These are phyloP conservation scores for Axilococcus clingmanii DNA, from an alignment of 139 green algal genomes.

Conservation along the genomic window DNA sequence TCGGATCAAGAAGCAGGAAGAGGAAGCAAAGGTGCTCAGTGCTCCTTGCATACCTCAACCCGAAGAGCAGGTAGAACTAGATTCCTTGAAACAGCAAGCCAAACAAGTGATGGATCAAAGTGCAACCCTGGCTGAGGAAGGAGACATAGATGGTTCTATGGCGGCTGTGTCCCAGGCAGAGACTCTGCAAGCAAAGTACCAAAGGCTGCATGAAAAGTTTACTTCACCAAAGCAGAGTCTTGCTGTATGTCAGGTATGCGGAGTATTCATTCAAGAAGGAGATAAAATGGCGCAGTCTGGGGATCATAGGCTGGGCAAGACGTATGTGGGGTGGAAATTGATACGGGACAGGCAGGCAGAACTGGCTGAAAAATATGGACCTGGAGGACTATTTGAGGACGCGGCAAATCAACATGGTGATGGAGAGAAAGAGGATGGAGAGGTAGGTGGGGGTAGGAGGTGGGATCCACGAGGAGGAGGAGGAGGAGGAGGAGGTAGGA, in stretches of 20 bases:
- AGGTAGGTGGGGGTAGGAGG: no score
- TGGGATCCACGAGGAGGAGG: no score
- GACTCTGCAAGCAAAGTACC: conserved; percentile 46
- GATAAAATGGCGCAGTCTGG: conserved; percentile 68
- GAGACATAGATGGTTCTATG: conserved; percentile 68
- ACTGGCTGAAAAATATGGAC: conserved; percentile 41
- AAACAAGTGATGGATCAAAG: conserved; percentile 45
- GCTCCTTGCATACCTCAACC: conserved; percentile 10
- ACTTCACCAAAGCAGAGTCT: conserved; percentile 54
- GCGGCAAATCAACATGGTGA: no score
- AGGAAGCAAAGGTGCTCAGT: no score
- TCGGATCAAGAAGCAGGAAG: no score
- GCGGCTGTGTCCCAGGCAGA: conserved; percentile 50
- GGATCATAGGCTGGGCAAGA: conserved; percentile 78
- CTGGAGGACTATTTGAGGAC: no score
- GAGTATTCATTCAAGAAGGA: conserved; percentile 76
- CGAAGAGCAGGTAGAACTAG: conserved; percentile 13
- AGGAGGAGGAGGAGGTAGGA: conserved; percentile 8
- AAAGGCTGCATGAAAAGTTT: conserved; percentile 40
- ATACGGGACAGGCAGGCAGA: conserved; percentile 61
- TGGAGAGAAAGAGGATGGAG: no score
- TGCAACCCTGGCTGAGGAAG: conserved; percentile 54
- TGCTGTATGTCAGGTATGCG: conserved; percentile 81
- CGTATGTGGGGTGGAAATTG: conserved; percentile 80
- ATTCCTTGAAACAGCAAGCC: conserved; percentile 15